Evolutionary conservation across 768 basidiomycete species (phyloP).

Genomic region (Termitomyces sp.): DNA sequence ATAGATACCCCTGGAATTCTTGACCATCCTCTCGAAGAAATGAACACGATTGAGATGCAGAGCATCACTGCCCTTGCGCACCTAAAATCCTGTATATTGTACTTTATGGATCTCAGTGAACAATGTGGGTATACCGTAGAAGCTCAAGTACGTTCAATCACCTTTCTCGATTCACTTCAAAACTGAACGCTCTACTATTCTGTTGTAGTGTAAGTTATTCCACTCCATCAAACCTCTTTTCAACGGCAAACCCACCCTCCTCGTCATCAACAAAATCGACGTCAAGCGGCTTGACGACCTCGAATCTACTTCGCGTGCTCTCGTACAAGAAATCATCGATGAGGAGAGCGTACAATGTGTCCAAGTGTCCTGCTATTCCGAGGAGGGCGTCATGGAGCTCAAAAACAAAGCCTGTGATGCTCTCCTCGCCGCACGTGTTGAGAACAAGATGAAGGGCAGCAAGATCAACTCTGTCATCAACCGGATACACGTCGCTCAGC

Average conservation of each 20-base stretch:
- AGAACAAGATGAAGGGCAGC: constrained; percentile 87
- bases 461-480: constrained; percentile 92
- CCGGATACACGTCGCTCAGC: constrained; percentile 93
- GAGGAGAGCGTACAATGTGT: constrained; percentile 66
- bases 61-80: constrained; percentile 98
- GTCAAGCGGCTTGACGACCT: constrained; percentile 86
- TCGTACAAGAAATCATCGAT: constrained; percentile 86
- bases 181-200: not conserved
- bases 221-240: constrained; percentile 99
- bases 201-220: constrained; percentile 99
- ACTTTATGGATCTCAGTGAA: constrained; percentile 98
- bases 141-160: constrained; percentile 64
- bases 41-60: constrained; percentile 99
- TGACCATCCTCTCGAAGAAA: constrained; percentile 97
- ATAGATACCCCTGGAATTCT: constrained; percentile 98
- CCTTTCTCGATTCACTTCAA: not conserved
- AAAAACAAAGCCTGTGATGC: constrained; percentile 96
- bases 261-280: constrained; percentile 98
- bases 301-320: constrained; percentile 61
- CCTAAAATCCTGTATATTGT: constrained; percentile 88
- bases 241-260: constrained; percentile 83
- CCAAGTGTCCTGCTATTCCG: constrained; percentile 91
- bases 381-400: constrained; percentile 96
- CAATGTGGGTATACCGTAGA: constrained; percentile 98
- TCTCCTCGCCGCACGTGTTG: constrained; percentile 91